Conservation (phyloP, 2,329 filamentous ascomycete genomes). For the Penicillium sp. region DNA sequence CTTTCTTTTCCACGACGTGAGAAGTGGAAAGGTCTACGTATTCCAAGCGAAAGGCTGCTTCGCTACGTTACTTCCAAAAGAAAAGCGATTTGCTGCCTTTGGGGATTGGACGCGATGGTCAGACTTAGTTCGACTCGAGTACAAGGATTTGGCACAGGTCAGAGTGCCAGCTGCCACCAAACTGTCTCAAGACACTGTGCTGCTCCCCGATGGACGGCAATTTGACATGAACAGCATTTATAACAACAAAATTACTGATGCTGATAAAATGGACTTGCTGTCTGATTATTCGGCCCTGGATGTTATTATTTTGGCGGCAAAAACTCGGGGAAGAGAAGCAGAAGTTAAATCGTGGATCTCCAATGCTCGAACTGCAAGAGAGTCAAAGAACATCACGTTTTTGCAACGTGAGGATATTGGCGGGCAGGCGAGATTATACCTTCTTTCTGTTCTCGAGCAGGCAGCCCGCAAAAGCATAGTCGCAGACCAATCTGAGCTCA, state of each 20-base stretch:
- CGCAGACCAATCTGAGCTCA: not conserved
- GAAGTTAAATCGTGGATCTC: not conserved
- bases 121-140: not conserved
- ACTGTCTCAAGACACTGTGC: not conserved
- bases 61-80: not conserved
- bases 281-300: not conserved
- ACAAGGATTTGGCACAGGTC: not conserved
- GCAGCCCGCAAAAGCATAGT: not conserved
- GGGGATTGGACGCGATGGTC: not conserved
- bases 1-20: not conserved
- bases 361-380: not conserved
- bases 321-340: not conserved
- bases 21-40: not conserved
- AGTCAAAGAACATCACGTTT: not conserved
- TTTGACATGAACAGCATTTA: not conserved
- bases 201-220: not conserved
- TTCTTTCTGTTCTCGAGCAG: not conserved
- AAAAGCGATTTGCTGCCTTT: not conserved
- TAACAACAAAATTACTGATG: not conserved
- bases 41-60: not conserved
- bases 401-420: not conserved
- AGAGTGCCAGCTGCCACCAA: not conserved
- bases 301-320: not conserved
- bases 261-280: not conserved
- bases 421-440: not conserved